A percentile compares a stretch with the other conserved stretches of the same genome.
Conservation (phyloP, 1,284 basidiomycete genomes). For the Chiua sp. region DNA sequence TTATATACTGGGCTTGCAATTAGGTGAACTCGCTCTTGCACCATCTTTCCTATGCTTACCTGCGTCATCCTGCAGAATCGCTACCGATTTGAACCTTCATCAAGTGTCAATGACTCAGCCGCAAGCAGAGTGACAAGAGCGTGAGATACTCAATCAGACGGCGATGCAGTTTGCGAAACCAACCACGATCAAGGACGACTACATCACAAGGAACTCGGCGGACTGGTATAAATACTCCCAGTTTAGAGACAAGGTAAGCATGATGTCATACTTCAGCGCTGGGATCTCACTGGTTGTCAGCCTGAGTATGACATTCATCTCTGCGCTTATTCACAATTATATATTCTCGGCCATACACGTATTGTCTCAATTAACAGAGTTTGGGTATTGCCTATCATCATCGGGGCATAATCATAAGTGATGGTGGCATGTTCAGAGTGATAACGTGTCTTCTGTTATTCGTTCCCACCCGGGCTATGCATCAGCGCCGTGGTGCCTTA, state of each 20-base stretch:
- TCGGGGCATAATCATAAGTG: too few species aligned
- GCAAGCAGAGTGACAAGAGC: conserved; percentile 67
- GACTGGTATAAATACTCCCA: conserved; percentile 79
- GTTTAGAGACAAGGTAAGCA: conserved; percentile 61
- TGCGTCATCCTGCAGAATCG: conserved; percentile 53
- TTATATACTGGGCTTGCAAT: conserved; percentile 82
- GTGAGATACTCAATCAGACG: conserved; percentile 83
- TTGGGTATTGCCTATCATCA: not conserved
- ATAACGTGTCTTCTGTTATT: too few species aligned
- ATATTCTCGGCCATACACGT: conserved; percentile 70
- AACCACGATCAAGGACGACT: conserved; percentile 85
- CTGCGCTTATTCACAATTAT: conserved; percentile 69
- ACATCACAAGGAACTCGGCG: conserved; percentile 72
- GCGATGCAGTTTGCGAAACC: conserved; percentile 90
- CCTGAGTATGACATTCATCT: conserved; percentile 81
- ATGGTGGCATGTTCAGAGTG: not conserved
- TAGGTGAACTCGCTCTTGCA: conserved; percentile 46
- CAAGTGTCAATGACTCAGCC: conserved; percentile 65
- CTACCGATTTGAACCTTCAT: conserved; percentile 86
- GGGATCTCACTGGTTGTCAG: conserved; percentile 2
- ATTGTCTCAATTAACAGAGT: not conserved
- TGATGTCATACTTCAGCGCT: not conserved
- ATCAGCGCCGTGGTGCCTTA: conserved; percentile 1
- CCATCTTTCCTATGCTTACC: not conserved
- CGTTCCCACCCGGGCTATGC: not conserved